phyloP scores from a whole-genome alignment of 2,329 filamentous ascomycete genomes.

The Sporothrix curviconia region DNA sequence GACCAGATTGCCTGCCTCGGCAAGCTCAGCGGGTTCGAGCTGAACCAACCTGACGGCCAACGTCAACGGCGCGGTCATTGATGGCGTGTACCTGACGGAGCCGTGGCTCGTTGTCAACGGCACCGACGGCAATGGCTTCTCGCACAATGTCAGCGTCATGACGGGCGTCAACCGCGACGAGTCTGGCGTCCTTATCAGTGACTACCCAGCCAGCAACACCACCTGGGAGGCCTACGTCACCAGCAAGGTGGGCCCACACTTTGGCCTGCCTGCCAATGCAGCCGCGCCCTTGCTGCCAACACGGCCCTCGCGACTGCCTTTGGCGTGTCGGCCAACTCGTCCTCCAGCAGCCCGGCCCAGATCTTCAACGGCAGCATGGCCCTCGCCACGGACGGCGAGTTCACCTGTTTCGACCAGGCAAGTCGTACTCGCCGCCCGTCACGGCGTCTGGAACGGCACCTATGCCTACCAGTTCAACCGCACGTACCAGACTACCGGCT shows the following conservation, averaged over 20 bases:
- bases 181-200: slow-evolving; percentile 22
- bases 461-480: slow-evolving; percentile 36
- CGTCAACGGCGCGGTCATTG: slow-evolving; percentile 24
- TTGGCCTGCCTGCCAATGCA: slow-evolving; percentile 8
- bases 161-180: slow-evolving; percentile 33
- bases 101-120: slow-evolving; percentile 25
- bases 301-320: slow-evolving; percentile 9
- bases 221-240: slow-evolving; percentile 21
- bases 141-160: slow-evolving; percentile 27
- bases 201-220: slow-evolving; percentile 17
- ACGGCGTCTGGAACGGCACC: slow-evolving; percentile 26
- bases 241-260: slow-evolving; percentile 15
- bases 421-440: slow-evolving; percentile 28
- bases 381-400: slow-evolving; percentile 27
- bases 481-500: slow-evolving; percentile 30
- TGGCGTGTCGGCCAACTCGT: slow-evolving; percentile 8
- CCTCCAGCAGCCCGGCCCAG: slow-evolving; percentile 13
- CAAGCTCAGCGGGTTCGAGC: slow-evolving; percentile 24
- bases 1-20: slow-evolving; percentile 23
- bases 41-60: slow-evolving; percentile 27
- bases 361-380: slow-evolving; percentile 30
- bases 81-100: slow-evolving; percentile 26
- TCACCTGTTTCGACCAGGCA: slow-evolving; percentile 31
- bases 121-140: slow-evolving; percentile 14
- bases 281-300: background rate